Evolutionary conservation across 495 filamentous ascomycete genomes (phyloP).

Genomic region (Hypoxylon rickii): DNA sequence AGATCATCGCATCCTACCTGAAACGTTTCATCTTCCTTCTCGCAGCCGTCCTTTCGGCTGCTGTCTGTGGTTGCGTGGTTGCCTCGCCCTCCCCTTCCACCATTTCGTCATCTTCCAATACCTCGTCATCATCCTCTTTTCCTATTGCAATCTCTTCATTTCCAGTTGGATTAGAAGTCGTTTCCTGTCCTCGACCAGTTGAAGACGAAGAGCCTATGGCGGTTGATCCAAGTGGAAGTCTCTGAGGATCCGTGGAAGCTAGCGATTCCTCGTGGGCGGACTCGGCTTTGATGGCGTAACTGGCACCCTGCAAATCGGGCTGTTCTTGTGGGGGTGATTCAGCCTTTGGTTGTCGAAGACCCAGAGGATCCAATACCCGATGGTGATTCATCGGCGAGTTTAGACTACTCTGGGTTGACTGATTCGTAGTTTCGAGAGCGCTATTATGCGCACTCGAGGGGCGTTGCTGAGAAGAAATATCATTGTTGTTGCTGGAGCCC

Average conservation of each 20-base stretch:
- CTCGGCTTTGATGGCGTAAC: constrained; percentile 47
- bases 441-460: constrained; percentile 44
- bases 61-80: constrained; percentile 61
- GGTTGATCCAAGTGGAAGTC: constrained; percentile 47
- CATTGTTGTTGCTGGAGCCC: constrained; percentile 46
- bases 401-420: constrained; percentile 36
- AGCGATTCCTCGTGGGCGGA: constrained; percentile 50
- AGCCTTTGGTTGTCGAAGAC: constrained; percentile 49
- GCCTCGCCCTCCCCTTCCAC: constrained; percentile 52
- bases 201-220: constrained; percentile 48
- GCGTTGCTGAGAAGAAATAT: constrained; percentile 49
- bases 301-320: constrained; percentile 41
- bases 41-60: constrained; percentile 73
- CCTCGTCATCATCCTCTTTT: constrained; percentile 62
- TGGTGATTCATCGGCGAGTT: constrained; percentile 46
- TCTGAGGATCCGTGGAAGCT: constrained; percentile 46
- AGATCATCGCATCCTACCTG: constrained; percentile 60
- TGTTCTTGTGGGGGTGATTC: constrained; percentile 44
- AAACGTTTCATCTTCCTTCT: constrained; percentile 96
- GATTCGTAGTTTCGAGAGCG: constrained; percentile 40
- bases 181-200: constrained; percentile 43
- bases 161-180: constrained; percentile 30
- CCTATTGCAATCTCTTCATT: constrained; percentile 50
- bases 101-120: constrained; percentile 56
- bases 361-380: constrained; percentile 48